phyloP scores from a whole-genome alignment of 2,329 filamentous ascomycete genomes.

The Bertia moriformis region DNA sequence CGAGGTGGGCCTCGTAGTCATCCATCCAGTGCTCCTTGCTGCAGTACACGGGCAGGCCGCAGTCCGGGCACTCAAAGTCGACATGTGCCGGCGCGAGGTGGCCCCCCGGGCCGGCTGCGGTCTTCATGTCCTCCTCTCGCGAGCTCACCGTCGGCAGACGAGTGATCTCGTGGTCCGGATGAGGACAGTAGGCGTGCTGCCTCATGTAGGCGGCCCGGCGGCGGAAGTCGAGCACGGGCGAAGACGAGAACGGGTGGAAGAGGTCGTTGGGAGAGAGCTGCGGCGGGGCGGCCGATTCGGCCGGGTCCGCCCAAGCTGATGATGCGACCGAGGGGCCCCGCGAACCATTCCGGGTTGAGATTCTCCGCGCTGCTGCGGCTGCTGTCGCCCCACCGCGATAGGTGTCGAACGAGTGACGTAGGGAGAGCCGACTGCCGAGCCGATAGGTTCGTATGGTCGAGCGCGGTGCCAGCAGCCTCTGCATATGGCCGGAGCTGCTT shows the following conservation, averaged over 20 bases:
- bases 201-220: constrained; percentile 79
- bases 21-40: constrained; percentile 90
- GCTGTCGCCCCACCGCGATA: too few species aligned
- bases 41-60: constrained; percentile 85
- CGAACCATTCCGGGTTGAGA: too few species aligned
- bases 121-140: too few species aligned
- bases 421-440: too few species aligned
- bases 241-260: constrained; percentile 82
- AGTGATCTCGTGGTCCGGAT: constrained; percentile 71
- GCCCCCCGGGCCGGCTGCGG: constrained; percentile 40
- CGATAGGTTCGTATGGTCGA: too few species aligned
- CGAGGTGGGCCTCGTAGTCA: constrained; percentile 81
- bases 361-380: too few species aligned
- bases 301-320: constrained; percentile 6
- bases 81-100: constrained; percentile 63
- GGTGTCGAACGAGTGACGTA: too few species aligned
- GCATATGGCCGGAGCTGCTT: too few species aligned
- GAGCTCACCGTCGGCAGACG: constrained; percentile 50
- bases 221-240: constrained; percentile 77
- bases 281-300: constrained; percentile 9
- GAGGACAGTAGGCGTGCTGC: constrained; percentile 84
- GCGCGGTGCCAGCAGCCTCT: too few species aligned
- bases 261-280: constrained; percentile 62
- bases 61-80: constrained; percentile 89
- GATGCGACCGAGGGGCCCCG: too few species aligned